Percentiles rank a stretch among this genome's conserved stretches.
phyloP scores from a whole-genome alignment of 2,329 filamentous ascomycete species.

The Neofusicoccum ribis region DNA sequence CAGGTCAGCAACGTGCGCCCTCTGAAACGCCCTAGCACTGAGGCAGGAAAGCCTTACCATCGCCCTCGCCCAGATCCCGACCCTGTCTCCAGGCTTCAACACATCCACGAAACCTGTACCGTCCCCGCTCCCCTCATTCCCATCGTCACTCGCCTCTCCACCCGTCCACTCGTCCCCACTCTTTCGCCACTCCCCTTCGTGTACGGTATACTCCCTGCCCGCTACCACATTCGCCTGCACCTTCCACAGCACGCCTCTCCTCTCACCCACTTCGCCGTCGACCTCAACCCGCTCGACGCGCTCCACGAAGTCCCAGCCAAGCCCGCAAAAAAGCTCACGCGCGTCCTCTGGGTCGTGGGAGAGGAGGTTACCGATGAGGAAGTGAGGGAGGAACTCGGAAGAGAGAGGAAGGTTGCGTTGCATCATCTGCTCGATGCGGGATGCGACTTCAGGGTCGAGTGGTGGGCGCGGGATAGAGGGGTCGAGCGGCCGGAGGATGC shows the following conservation, averaged over 20 bases:
- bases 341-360: slow-evolving; percentile 5
- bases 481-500: slow-evolving; percentile 32
- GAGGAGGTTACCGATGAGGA: slow-evolving; percentile 15
- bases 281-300: slow-evolving; percentile 12
- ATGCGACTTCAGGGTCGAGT: slow-evolving; percentile 14
- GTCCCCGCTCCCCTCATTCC: slow-evolving; percentile 26
- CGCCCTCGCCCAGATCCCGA: slow-evolving; percentile 35
- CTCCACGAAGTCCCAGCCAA: slow-evolving; percentile 16
- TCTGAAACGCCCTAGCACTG: not conserved
- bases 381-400: slow-evolving; percentile 25
- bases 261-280: slow-evolving; percentile 10
- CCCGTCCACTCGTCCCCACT: slow-evolving; percentile 5
- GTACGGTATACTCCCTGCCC: not conserved
- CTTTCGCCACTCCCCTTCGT: not conserved
- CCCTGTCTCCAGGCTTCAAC: slow-evolving; percentile 29
- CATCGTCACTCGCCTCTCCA: slow-evolving; percentile 9
- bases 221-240: slow-evolving; percentile 35
- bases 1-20: slow-evolving; percentile 3
- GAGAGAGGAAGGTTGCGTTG: slow-evolving; percentile 20
- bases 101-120: slow-evolving; percentile 31
- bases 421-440: slow-evolving; percentile 3
- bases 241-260: slow-evolving; percentile 28
- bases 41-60: slow-evolving; percentile 27
- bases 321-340: not conserved
- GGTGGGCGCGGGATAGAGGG: slow-evolving; percentile 15